Conservation (phyloP, 257 asterid species). For the Przewalskia tangutica region DNA sequence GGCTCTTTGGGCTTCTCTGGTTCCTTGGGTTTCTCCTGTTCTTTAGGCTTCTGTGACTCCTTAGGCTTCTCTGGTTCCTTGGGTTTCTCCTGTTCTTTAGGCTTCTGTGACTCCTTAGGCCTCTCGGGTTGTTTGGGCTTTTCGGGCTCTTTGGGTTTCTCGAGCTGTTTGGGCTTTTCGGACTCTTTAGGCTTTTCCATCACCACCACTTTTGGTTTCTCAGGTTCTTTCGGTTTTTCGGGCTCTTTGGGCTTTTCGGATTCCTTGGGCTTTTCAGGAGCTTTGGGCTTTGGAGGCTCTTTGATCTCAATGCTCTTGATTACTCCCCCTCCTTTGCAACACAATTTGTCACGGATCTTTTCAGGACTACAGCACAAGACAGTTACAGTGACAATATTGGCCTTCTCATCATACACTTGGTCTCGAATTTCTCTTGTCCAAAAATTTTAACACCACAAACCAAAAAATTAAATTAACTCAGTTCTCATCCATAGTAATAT, state of each 20-base stretch:
- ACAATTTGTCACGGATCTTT: slow-evolving; percentile 60
- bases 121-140: slow-evolving; percentile 8
- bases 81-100: not conserved
- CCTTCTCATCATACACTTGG: slow-evolving; percentile 59
- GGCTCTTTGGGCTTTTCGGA: not conserved
- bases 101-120: slow-evolving; percentile 8
- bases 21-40: not conserved
- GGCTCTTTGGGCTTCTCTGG: not conserved
- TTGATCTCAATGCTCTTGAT: slow-evolving; percentile 63
- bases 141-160: too few relatives aligned
- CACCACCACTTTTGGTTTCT: slow-evolving; percentile 8
- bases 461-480: not conserved
- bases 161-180: not conserved
- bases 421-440: slow-evolving; percentile 59
- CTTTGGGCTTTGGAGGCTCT: slow-evolving; percentile 19
- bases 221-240: slow-evolving; percentile 5
- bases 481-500: not conserved
- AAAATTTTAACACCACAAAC: not conserved
- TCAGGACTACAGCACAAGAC: slow-evolving; percentile 86
- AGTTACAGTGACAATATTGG: slow-evolving; percentile 39
- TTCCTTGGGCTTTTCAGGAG: slow-evolving; percentile 12
- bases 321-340: slow-evolving; percentile 38
- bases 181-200: slow-evolving; percentile 10
- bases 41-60: not conserved
- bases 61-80: not conserved